These are phyloP conservation scores for Camellia sinensis DNA, from an alignment of 148 eudicot genomes.

Conservation along the genomic window DNA sequence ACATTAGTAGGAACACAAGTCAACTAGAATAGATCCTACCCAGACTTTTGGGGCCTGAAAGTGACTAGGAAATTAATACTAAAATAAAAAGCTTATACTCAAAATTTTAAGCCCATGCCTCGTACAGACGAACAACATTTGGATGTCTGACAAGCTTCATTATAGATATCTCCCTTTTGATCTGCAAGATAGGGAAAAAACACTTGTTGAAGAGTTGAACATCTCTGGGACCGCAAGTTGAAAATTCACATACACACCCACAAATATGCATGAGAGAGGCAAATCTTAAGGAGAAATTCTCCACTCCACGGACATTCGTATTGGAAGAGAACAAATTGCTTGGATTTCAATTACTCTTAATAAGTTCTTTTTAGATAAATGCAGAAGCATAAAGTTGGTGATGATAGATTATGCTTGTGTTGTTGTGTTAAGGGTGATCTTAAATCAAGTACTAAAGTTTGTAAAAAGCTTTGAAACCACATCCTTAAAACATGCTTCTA, in stretches of 20 bases:
- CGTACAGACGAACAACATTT: slow-evolving; percentile 85
- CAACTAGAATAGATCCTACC: not conserved
- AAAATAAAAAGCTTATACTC: not conserved
- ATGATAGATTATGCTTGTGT: not conserved
- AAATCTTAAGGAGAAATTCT: not conserved
- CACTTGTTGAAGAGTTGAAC: not conserved
- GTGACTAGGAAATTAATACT: not conserved
- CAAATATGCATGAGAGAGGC: not conserved
- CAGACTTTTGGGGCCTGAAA: not conserved
- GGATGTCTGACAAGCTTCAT: slow-evolving; percentile 98
- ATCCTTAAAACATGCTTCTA: not conserved
- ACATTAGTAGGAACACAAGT: slow-evolving; percentile 12
- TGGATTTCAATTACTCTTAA: not conserved
- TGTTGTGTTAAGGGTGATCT: not conserved
- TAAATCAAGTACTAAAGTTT: not conserved
- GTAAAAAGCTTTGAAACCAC: not conserved
- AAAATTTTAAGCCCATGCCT: slow-evolving; percentile 45
- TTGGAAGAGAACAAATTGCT: not conserved
- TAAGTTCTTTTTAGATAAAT: not conserved
- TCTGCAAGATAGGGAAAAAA: slow-evolving; percentile 46
- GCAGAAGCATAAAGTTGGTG: not conserved
- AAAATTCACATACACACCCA: not conserved
- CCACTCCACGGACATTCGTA: not conserved
- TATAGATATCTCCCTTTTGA: slow-evolving; percentile 90
- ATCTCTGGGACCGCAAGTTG: not conserved